Base-by-base conservation (phyloP, 345 rosid species). In the Salix viminalis region DNA sequence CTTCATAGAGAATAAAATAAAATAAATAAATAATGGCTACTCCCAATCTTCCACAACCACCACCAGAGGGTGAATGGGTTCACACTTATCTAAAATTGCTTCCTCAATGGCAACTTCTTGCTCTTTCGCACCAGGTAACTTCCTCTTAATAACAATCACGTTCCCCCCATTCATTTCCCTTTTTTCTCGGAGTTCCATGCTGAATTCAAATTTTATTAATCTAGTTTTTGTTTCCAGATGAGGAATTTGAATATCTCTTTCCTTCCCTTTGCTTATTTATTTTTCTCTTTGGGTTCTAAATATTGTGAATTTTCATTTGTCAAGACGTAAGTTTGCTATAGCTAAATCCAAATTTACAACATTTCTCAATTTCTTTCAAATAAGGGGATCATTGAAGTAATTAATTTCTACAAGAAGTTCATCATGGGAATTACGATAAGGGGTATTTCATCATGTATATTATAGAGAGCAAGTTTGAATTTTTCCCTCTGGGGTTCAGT, bases 11-110 rank as follows among this genome's bases (percentile, higher is more conserved):
- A 21, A 26, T 5, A 23, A 61, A 61, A 4, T 1, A 61, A n/a
- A 61, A 62, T 62, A 16, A 56, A 12, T 24, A 9, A 4, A n/a
- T 68, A 77, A 87, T 85, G 89, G 69, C 70, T 34, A n/a, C 30
- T 61, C 30, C 70, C 41, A 48, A 24, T 70, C 76, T 34, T 23
- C 69, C 76, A 44, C 65, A 85, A 71, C 61, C 85, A 67, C 82
- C 89, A 30, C 87, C 91, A 36, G 86, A 83, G 77, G 88, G 86
- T 84, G 96, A 87, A 28, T 94, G 98, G 97, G 37, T 86, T 74
- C 74, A 79, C 21, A 79, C 91, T 34, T 86, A 83, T 83, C 82
- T 75, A 19, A 84, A 75, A 14, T 75, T 91, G 73, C 77, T 86
- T 54, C 94, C 92, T 66, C 87, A 83, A 44, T 91, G 93, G 90